Conservation (phyloP, 768 basidiomycete species). For the Auricularia sp. region DNA sequence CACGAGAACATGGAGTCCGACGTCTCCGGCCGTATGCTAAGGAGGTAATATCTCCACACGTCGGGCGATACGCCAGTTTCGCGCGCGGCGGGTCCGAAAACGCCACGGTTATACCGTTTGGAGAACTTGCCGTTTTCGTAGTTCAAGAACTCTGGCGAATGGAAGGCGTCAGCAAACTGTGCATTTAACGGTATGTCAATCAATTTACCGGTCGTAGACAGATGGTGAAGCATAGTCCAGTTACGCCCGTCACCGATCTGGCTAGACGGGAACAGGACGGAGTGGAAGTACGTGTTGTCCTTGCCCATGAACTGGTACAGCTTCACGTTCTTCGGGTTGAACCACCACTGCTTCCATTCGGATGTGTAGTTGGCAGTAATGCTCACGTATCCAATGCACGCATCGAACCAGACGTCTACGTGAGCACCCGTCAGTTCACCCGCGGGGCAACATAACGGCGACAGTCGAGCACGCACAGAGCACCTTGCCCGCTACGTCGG, state of each 20-base stretch:
- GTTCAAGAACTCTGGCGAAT: slow-evolving; percentile 75
- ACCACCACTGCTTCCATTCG: slow-evolving; percentile 97
- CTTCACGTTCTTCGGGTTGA: slow-evolving; percentile 76
- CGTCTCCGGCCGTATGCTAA: slow-evolving; percentile 87
- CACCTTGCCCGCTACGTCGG: slow-evolving; percentile 82
- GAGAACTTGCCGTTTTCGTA: slow-evolving; percentile 99
- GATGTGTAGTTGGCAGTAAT: slow-evolving; percentile 92
- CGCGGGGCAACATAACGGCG: neutral
- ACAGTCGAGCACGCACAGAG: slow-evolving; percentile 57
- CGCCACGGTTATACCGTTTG: slow-evolving; percentile 91
- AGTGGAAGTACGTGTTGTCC: slow-evolving; percentile 98
- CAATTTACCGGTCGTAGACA: slow-evolving; percentile 81
- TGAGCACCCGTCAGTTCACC: neutral
- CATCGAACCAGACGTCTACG: slow-evolving; percentile 95
- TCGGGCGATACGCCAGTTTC: slow-evolving; percentile 89
- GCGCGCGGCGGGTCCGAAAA: slow-evolving; percentile 89
- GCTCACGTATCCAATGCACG: slow-evolving; percentile 92
- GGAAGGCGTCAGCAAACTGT: neutral
- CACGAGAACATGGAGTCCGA: slow-evolving; percentile 95
- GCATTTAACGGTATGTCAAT: slow-evolving; percentile 21
- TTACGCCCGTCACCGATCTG: slow-evolving; percentile 79
- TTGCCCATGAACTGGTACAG: slow-evolving; percentile 99
- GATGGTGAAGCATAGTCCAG: slow-evolving; percentile 90
- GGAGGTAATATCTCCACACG: slow-evolving; percentile 94
- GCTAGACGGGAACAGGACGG: slow-evolving; percentile 86